Evolutionary conservation across 2,329 filamentous ascomycete species (phyloP).

Genomic region (Calonectria naviculata): DNA sequence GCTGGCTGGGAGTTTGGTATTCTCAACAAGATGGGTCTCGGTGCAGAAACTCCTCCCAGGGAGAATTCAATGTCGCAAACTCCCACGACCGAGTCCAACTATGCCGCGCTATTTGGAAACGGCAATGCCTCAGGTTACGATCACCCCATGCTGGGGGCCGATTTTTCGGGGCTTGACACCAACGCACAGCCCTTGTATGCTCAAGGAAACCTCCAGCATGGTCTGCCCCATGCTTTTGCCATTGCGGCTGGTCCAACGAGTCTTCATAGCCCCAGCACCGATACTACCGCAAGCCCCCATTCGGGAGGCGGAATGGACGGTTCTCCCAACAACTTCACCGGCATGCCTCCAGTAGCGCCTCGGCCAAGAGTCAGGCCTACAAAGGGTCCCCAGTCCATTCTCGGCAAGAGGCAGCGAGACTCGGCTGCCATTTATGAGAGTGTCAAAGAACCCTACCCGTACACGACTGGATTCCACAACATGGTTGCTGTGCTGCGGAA

Average conservation of each 20-base stretch:
- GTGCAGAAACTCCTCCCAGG: constrained; percentile 80
- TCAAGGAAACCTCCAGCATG: constrained; percentile 70
- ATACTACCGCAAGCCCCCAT: constrained; percentile 71
- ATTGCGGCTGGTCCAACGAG: constrained; percentile 72
- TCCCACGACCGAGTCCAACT: constrained; percentile 50
- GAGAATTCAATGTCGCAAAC: constrained; percentile 65
- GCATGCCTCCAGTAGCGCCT: constrained; percentile 34
- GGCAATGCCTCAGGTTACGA: constrained; percentile 63
- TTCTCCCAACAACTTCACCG: constrained; percentile 54
- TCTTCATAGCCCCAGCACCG: constrained; percentile 72
- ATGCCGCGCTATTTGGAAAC: constrained; percentile 62
- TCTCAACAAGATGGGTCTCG: constrained; percentile 87
- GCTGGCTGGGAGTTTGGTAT: constrained; percentile 96
- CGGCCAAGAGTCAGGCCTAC: constrained; percentile 57
- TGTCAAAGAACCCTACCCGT: constrained; percentile 91
- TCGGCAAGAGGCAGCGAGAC: constrained; percentile 74
- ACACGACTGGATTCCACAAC: constrained; percentile 90
- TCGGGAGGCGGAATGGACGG: constrained; percentile 65
- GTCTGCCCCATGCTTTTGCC: constrained; percentile 73
- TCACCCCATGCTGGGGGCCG: constrained; percentile 59
- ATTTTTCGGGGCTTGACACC: constrained; percentile 65
- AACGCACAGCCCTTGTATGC: constrained; percentile 59
- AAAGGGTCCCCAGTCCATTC: constrained; percentile 58
- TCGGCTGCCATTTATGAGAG: constrained; percentile 89
- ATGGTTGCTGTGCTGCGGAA: constrained; percentile 83